These are phyloP conservation scores for Bipolaris oryzae DNA, from an alignment of 2,329 filamentous ascomycete species.

Conservation along the genomic window DNA sequence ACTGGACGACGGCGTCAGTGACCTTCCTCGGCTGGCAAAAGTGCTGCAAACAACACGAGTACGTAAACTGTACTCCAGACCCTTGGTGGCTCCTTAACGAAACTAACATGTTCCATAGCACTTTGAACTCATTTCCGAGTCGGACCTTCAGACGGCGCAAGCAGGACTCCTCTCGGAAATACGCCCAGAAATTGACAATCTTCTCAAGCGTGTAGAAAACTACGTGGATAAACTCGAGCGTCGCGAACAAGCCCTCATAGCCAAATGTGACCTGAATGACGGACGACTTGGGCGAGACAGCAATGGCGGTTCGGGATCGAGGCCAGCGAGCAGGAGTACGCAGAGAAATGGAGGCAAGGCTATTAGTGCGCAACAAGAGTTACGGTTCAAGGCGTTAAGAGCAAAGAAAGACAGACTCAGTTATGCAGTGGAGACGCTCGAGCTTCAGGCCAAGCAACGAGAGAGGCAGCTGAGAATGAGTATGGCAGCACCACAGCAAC, in stretches of 20 bases:
- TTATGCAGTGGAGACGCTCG: conserved; percentile 84
- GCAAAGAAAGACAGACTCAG: conserved; percentile 85
- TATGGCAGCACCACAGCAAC: conserved; percentile 62
- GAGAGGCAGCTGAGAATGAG: conserved; percentile 75
- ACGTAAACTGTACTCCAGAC: conserved; percentile 28
- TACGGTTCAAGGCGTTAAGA: conserved; percentile 69
- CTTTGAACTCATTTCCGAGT: conserved; percentile 89
- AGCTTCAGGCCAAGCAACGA: conserved; percentile 81
- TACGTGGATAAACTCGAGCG: conserved; percentile 83
- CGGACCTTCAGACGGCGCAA: conserved; percentile 80
- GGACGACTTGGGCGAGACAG: conserved; percentile 62
- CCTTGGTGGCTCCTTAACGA: not conserved
- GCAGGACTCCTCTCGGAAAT: conserved; percentile 85
- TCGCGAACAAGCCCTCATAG: conserved; percentile 81
- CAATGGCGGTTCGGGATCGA: conserved; percentile 29
- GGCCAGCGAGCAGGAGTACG: conserved; percentile 30
- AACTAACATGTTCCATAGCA: conserved; percentile 61
- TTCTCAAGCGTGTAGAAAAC: conserved; percentile 81
- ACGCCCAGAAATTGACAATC: conserved; percentile 78
- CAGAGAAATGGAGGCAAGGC: conserved; percentile 38
- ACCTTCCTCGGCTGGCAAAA: conserved; percentile 67
- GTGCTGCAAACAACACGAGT: conserved; percentile 68
- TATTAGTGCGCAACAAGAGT: conserved; percentile 56
- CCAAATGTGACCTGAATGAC: conserved; percentile 81
- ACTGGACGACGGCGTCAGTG: conserved; percentile 66